Conservation (phyloP, 805 yeast genomes). For the Pichia nakasei region DNA sequence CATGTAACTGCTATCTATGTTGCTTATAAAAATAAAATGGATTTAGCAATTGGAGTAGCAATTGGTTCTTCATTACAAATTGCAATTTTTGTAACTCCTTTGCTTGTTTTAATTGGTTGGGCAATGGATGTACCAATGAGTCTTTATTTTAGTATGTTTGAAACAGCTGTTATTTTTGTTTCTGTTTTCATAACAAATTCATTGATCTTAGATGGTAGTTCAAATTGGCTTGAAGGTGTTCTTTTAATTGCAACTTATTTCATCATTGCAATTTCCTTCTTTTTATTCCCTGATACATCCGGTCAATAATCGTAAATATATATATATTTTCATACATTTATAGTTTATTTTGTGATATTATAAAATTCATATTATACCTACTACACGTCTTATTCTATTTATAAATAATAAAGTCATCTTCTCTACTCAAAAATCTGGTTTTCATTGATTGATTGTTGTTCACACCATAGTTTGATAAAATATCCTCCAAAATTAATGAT, state of each 20-base stretch:
- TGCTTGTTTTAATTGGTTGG: conserved; percentile 95
- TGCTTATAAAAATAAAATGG: conserved; percentile 95
- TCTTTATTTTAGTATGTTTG: conserved; percentile 83
- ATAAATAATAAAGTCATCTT: too few species aligned
- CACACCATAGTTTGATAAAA: conserved; percentile 17
- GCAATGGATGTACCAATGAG: conserved; percentile 84
- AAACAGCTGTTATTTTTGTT: conserved; percentile 85
- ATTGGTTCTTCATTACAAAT: conserved; percentile 94
- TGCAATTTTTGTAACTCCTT: conserved; percentile 91
- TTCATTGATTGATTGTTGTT: background rate
- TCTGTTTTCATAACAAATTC: conserved; percentile 84
- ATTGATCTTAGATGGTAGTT: conserved; percentile 85
- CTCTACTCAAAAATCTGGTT: background rate
- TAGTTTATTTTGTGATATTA: background rate
- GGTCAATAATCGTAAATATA: conserved; percentile 8
- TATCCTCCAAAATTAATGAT: conserved; percentile 18
- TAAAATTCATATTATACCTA: background rate
- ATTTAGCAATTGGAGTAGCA: conserved; percentile 93
- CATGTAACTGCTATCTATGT: conserved; percentile 95
- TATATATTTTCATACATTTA: background rate
- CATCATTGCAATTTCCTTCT: conserved; percentile 84
- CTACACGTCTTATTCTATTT: background rate
- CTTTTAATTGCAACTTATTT: conserved; percentile 82
- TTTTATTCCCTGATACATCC: conserved; percentile 64
- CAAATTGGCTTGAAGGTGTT: conserved; percentile 95